Evolutionary conservation across 2,329 filamentous ascomycete genomes (phyloP), one percentile per base, ranked within the genome.

Genomic region (Geosmithia putterillii): DNA sequence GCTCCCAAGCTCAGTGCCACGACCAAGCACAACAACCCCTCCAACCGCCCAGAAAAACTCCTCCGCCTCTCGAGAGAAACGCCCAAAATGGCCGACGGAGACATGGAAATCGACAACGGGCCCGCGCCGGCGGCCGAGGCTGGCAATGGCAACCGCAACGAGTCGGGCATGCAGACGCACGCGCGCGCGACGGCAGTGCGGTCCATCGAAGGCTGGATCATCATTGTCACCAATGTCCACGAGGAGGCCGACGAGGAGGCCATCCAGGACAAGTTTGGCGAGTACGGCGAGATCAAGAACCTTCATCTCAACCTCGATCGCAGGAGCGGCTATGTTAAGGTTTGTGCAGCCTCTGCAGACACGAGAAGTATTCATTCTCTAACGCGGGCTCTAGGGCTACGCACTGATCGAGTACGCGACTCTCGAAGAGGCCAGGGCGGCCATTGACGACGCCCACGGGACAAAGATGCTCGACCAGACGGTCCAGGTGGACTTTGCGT

Each of bases 201-300:
- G 54, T 88, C 83, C 44, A 89, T 92, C 57, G 86, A 92, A 64
- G 86, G 86, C 52, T 92, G 86, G 86, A 92, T 92, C 62, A 71
- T 92, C 55, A 79, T 87, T 49, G 85, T 86, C 51, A 89, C 85
- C 42, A 92, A 92, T 56, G 82, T 92, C 28, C 86, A 92, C 66
- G 86, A 92, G 58, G 86, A 92, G 62, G 84, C 86, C 41, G 83
- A 82, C 52, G 86, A 92, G 64, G 86, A 92, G 66, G 81, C 85
- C 39, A 61, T 92, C 45, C 83, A 83, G 55, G 86, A 92, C 60
- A 73, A 79, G 60, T 92, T 92, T 60, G 83, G 79, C 55, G 86
- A 92, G 54, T 92, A 75, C 57, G 86, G 86, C 53, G 83, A 90
- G 64, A 86, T 92, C 56, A 88, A 88, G 72, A 92, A 92, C 57